Base-by-base conservation (phyloP, 2,329 filamentous ascomycete genomes). In the Botryosphaeria dothidea region DNA sequence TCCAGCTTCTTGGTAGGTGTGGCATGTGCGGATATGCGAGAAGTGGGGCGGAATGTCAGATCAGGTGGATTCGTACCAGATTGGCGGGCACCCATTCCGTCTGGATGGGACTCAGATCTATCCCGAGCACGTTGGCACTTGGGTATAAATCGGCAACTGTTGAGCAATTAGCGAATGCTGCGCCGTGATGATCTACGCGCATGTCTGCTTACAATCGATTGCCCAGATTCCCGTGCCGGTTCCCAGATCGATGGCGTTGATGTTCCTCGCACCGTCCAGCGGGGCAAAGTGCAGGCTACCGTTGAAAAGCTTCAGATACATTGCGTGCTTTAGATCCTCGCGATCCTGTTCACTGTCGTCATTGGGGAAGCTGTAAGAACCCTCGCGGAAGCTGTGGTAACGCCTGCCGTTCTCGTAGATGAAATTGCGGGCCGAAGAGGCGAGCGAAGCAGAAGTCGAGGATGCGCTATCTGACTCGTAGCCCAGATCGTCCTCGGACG, bases 181-280 rank as follows among this genome's bases (percentile, higher is more conserved):
- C 45, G 48, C 38, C 48, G 38, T 34, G 29, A 27, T 21, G 51
- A 46, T 41, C 52, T 9, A 13, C 36, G 7, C 15, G 27, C 15
- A 23, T 17, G 31, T 25, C 31, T 52, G 62, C 66, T 31, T 46
- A 67, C 66, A 66, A 41, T 86, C 85, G 62, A 87, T 86, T 9
- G 84, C 83, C 85, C 85, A 87, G 6, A 85, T 85, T 2, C 85
- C 85, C 0, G 85, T 87, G 2, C 85, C 85, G 0, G 85, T 87
- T 15, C 84, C 85, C 49, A 87, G 80, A 68, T 87, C 85, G n/a
- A 87, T 73, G 9, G 86, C 77, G 67, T 83, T 77, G 65, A 84
- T 81, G 0, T 82, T 80, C 45, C 79, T 73, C 2, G 79, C 73
- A 4, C 78, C 79, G 56, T 67, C 64, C 9, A 86, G 79, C 2